A percentile compares a stretch with the other conserved stretches of the same genome.
Conservation (phyloP, 2,329 filamentous ascomycete species). For the Aureobasidium melanogenum region DNA sequence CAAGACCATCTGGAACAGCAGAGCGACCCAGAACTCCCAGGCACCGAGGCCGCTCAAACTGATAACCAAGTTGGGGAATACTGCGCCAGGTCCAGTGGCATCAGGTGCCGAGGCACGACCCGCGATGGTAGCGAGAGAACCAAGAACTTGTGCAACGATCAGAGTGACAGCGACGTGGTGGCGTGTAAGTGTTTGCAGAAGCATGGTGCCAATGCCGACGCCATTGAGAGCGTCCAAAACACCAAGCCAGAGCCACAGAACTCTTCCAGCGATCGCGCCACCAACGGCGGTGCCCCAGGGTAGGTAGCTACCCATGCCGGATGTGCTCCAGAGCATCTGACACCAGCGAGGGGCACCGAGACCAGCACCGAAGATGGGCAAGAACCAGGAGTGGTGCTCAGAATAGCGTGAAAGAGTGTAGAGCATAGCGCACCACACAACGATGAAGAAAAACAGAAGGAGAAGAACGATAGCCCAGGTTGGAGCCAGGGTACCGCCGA, state of each 20-base stretch:
- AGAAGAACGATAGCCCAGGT: constrained; percentile 51
- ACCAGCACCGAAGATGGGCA: constrained; percentile 59
- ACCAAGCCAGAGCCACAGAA: constrained; percentile 59
- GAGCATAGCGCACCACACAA: constrained; percentile 48
- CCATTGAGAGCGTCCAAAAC: constrained; percentile 56
- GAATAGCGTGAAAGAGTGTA: constrained; percentile 46
- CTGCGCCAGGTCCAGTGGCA: constrained; percentile 49
- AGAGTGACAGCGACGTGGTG: constrained; percentile 56
- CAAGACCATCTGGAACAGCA: constrained; percentile 49
- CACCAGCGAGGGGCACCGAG: constrained; percentile 58
- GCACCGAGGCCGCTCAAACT: constrained; percentile 35
- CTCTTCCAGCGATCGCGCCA: constrained; percentile 47
- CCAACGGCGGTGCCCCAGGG: constrained; percentile 50
- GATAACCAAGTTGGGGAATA: constrained; percentile 55
- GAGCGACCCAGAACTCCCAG: constrained; percentile 45
- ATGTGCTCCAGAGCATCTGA: constrained; percentile 59
- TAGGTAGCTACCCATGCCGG: constrained; percentile 52
- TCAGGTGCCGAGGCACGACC: constrained; percentile 53
- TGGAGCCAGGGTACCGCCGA: constrained; percentile 46
- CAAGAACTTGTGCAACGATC: constrained; percentile 52
- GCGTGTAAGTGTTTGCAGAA: constrained; percentile 51
- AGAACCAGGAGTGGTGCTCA: constrained; percentile 54
- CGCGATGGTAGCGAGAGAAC: constrained; percentile 54
- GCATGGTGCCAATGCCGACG: constrained; percentile 59
- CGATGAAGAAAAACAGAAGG: constrained; percentile 45